Evolutionary conservation across 768 basidiomycete genomes (phyloP).

Genomic region (Cyclocybe cylindracea): DNA sequence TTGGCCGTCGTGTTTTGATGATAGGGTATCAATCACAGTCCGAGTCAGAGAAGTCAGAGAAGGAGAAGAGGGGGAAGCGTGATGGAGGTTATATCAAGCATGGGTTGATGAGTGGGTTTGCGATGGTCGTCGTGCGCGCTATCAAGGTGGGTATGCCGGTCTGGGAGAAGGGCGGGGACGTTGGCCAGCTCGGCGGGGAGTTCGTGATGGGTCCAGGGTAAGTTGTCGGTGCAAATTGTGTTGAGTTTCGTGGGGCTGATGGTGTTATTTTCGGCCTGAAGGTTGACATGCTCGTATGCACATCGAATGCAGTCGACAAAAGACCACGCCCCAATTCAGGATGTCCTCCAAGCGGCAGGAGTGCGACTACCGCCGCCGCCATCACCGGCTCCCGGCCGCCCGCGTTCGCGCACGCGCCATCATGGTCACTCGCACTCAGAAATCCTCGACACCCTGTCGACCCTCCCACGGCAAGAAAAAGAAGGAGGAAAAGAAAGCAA

Average conservation of each 20-base stretch:
- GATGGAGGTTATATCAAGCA: conserved; percentile 63
- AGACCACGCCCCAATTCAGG: conserved; percentile 72
- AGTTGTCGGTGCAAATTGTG: conserved; percentile 12
- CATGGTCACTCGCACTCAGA: neutral
- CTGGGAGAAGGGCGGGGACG: conserved; percentile 78
- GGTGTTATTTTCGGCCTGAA: conserved; percentile 22
- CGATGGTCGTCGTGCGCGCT: conserved; percentile 72
- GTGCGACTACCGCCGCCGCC: conserved; percentile 17
- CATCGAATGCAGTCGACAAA: conserved; percentile 84
- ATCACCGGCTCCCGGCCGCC: conserved; percentile 2
- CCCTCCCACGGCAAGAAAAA: too few relatives aligned
- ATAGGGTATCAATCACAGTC: neutral
- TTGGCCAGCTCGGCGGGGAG: conserved; percentile 86
- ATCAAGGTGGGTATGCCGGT: conserved; percentile 77
- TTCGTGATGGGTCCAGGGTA: conserved; percentile 59
- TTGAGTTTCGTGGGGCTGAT: neutral
- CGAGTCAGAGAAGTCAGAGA: conserved; percentile 5
- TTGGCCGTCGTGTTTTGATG: too few relatives aligned
- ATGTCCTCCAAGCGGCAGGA: conserved; percentile 64
- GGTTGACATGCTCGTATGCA: conserved; percentile 68
- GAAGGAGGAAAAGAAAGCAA: too few relatives aligned
- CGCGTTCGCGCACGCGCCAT: neutral
- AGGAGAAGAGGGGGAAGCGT: conserved; percentile 6
- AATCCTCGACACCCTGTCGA: too few relatives aligned
- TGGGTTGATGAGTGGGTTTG: conserved; percentile 63